A percentile compares a stretch with the other conserved stretches of the same genome.
These are phyloP conservation scores for Cladosporium sp. DNA, from an alignment of 2,329 filamentous ascomycete genomes.

Conservation along the genomic window DNA sequence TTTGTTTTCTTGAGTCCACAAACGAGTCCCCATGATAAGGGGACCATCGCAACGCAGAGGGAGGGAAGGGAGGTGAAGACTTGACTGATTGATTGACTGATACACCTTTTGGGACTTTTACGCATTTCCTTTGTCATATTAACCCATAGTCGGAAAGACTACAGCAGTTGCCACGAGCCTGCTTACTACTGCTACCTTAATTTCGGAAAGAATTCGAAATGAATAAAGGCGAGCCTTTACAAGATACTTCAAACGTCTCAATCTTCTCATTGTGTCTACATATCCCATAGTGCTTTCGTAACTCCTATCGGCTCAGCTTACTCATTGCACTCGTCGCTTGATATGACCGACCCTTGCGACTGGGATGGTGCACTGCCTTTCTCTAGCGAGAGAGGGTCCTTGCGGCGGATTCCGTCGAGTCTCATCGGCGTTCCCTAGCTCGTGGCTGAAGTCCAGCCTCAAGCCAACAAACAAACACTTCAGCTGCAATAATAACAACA, in stretches of 20 bases:
- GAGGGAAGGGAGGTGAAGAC: neutral
- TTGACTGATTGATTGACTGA: slow-evolving; percentile 15
- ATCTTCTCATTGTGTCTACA: neutral
- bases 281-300: neutral
- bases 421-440: neutral
- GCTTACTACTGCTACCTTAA: neutral
- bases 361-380: neutral
- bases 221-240: neutral
- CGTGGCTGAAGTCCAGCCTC: neutral
- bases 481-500: neutral
- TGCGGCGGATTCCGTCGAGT: neutral
- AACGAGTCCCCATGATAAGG: neutral
- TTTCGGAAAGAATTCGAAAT: neutral
- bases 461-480: neutral
- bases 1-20: slow-evolving; percentile 2
- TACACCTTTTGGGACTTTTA: slow-evolving; percentile 16
- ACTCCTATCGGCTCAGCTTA: neutral
- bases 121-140: slow-evolving; percentile 18
- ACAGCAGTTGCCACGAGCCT: neutral
- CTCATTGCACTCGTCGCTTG: neutral
- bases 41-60: neutral
- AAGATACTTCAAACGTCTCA: neutral
- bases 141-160: slow-evolving; percentile 7
- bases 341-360: neutral
- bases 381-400: neutral